Base-by-base conservation (phyloP, 441 rosid species). In the Brassica hybrid region DNA sequence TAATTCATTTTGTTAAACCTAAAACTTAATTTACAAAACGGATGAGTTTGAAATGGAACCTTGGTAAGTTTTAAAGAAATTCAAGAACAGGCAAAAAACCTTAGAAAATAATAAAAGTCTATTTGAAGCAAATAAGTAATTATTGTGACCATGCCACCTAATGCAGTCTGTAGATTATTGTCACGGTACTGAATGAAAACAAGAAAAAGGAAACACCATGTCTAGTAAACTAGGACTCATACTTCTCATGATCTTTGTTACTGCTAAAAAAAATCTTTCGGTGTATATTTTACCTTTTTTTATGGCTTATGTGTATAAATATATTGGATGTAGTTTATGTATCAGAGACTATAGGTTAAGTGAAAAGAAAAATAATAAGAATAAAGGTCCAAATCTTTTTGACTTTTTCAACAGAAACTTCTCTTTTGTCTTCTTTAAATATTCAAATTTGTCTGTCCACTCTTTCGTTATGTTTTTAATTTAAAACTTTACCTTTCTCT, bases 191-290 rank as follows among this genome's bases (percentile, higher is more conserved):
- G 54, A 41, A 58, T 16, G 43, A 34, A 58, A 54, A 27, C 4
- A 52, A 61, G 6, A 7, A 12, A 71, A 72, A 30, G n/a, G 66
- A 71, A 25, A 72, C 67, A 72, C 43, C 32, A 54, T 71, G 72
- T 30, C 72, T 65, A 71, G 62, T 72, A 60, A 72, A 60, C 61
- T 48, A 72, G 36, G 50, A 61, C 32, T 72, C 75, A 19, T 68
- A 30, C 41, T 27, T 63, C 71, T 54, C 74, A 73, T 79, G 78
- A 62, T 78, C 50, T 50, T 23, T 50, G 1, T 59, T 69, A 48
- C 4, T n/a, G 8, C 13, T 54, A 11, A 2, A 27, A 27, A 27
- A 45, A n/a, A 48, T 4, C 54, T 69, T 73, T 72, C 70, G 69
- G 81, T 67, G 65, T 67, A 25, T 23, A 66, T 8, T 18, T 13